Conservation (phyloP, 106 monocot species). For the Apostasia ramifera region DNA sequence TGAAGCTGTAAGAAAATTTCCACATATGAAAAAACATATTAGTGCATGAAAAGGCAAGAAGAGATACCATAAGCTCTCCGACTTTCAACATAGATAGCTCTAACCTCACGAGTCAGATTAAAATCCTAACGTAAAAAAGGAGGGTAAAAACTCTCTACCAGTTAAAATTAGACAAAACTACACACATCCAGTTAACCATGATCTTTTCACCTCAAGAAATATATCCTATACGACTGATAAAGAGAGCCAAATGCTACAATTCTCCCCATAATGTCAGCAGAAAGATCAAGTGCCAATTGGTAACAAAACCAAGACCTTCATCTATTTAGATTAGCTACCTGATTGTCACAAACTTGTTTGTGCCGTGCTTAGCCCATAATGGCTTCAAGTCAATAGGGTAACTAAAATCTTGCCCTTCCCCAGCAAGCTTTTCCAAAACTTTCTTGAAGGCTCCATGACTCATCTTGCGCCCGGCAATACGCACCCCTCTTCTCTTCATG, state of each 20-base stretch:
- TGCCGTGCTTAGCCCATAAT: conserved; percentile 60
- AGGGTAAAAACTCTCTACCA: background rate
- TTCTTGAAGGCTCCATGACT: conserved; percentile 57
- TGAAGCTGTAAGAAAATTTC: background rate
- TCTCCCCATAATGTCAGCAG: conserved; percentile 9
- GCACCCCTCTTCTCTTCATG: conserved; percentile 27
- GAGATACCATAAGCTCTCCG: background rate
- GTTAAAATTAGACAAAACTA: background rate
- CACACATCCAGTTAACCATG: background rate
- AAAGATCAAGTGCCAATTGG: conserved; percentile 8
- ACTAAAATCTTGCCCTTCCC: conserved; percentile 42
- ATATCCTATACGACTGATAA: conserved; percentile 10
- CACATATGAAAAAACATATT: background rate
- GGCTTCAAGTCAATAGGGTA: conserved; percentile 42
- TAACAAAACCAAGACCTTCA: conserved; percentile 1
- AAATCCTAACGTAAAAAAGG: background rate
- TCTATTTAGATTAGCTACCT: conserved; percentile 25
- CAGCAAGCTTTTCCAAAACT: conserved; percentile 47
- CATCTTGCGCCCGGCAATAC: conserved; percentile 57
- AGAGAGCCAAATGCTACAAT: conserved; percentile 8
- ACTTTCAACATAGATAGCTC: background rate
- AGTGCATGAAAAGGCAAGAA: background rate
- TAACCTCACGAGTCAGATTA: too few species aligned
- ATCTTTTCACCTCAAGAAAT: conserved; percentile 11
- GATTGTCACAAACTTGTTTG: conserved; percentile 57